These are phyloP conservation scores for Exophiala calicioides DNA, from an alignment of 2,329 filamentous ascomycete genomes.

Conservation along the genomic window DNA sequence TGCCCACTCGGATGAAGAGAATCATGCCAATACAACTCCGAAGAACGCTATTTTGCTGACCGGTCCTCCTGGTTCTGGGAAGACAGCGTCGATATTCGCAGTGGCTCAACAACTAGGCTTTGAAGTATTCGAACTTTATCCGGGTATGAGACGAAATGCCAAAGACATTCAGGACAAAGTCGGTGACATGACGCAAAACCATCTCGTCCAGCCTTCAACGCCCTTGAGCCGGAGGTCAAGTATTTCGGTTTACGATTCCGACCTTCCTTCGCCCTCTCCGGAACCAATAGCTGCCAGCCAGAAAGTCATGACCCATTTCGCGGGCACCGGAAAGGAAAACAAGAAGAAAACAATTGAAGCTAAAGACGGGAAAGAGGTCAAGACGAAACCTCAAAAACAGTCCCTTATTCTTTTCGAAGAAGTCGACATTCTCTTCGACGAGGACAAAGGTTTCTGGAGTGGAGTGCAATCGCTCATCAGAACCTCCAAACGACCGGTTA, in stretches of 20 bases:
- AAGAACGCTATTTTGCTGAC: conserved; percentile 82
- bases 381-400: conserved; percentile 70
- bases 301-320: conserved; percentile 29
- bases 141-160: conserved; percentile 78
- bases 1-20: conserved; percentile 75
- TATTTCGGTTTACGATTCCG: conserved; percentile 15
- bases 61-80: conserved; percentile 86
- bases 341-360: conserved; percentile 29
- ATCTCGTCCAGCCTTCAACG: conserved; percentile 65
- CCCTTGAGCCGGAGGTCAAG: conserved; percentile 25
- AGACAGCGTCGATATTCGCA: conserved; percentile 89
- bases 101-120: conserved; percentile 89
- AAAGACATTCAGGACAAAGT: conserved; percentile 89
- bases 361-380: conserved; percentile 10
- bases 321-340: conserved; percentile 16
- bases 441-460: conserved; percentile 93
- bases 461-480: conserved; percentile 75
- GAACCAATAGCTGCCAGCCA: conserved; percentile 30
- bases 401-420: conserved; percentile 93
- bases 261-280: conserved; percentile 20
- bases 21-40: conserved; percentile 51
- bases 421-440: conserved; percentile 88
- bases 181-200: conserved; percentile 95
- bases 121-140: conserved; percentile 92
- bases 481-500: conserved; percentile 85